These are phyloP conservation scores for Paxillus involutus DNA, from an alignment of 768 basidiomycete species.

Conservation along the genomic window DNA sequence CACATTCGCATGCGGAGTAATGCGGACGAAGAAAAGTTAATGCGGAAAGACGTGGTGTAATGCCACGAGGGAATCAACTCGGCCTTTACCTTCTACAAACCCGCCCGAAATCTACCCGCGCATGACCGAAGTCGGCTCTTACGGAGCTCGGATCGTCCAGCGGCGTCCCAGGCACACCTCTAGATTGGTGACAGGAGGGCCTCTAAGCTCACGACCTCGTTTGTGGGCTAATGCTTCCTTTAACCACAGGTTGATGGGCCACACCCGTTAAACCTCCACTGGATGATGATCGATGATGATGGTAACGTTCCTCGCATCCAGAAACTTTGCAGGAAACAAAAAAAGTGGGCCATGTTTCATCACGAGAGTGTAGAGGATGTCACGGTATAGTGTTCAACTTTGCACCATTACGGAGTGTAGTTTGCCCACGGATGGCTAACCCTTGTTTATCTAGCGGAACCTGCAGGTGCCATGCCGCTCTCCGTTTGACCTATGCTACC, in stretches of 20 bases:
- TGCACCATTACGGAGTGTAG: conserved; percentile 20
- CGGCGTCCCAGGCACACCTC: too few relatives aligned
- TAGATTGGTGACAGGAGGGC: background rate
- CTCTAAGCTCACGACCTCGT: too few relatives aligned
- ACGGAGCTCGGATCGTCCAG: too few relatives aligned
- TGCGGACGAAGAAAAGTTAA: too few relatives aligned
- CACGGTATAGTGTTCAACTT: conserved; percentile 17
- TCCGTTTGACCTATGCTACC: too few relatives aligned
- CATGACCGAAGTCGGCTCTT: too few relatives aligned
- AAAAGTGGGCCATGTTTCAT: conserved; percentile 3
- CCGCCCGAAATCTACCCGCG: too few relatives aligned
- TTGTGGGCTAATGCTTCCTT: background rate
- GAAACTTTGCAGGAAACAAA: background rate
- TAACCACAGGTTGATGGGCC: background rate
- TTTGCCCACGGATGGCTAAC: conserved; percentile 21
- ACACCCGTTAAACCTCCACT: background rate
- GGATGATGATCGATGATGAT: background rate
- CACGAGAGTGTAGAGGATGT: conserved; percentile 22
- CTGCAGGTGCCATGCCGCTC: too few relatives aligned
- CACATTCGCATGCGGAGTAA: too few relatives aligned
- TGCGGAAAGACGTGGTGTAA: too few relatives aligned
- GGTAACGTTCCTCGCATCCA: background rate
- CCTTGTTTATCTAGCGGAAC: background rate
- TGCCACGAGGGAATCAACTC: too few relatives aligned
- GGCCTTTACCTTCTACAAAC: too few relatives aligned